Evolutionary conservation across 225 moss, liverwort and hornwort genomes (phyloP).

Genomic region (Marchantia paleacea): DNA sequence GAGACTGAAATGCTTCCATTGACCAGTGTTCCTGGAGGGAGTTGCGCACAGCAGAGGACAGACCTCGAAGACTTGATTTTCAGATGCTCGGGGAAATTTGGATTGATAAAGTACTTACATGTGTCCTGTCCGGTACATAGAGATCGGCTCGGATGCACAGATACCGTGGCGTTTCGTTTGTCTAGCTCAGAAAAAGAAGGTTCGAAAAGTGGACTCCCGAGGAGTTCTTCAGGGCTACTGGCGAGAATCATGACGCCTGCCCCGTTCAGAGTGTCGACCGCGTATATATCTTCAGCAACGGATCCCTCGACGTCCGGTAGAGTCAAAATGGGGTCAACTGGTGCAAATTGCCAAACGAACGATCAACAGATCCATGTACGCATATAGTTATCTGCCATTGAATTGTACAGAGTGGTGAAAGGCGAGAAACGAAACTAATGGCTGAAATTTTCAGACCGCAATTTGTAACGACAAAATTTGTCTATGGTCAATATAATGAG

Average conservation of each 20-base stretch:
- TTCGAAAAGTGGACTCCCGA: neutral
- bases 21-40: too few species aligned
- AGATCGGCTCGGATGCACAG: neutral
- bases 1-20: too few species aligned
- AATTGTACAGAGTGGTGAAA: too few species aligned
- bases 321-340: neutral
- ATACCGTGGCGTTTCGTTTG: neutral
- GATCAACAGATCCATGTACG: too few species aligned
- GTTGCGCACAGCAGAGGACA: too few species aligned
- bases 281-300: neutral
- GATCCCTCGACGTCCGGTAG: constrained; percentile 7
- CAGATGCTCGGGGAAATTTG: constrained; percentile 9
- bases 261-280: neutral
- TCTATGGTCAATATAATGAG: too few species aligned
- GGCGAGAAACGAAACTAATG: too few species aligned
- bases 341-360: too few species aligned
- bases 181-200: neutral
- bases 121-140: neutral
- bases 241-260: neutral
- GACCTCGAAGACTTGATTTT: too few species aligned
- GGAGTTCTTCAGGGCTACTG: neutral
- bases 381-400: too few species aligned
- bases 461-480: too few species aligned
- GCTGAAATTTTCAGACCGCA: too few species aligned
- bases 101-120: constrained; percentile 5